Base-by-base conservation (phyloP, 768 basidiomycete genomes). In the Podaxis sp. region DNA sequence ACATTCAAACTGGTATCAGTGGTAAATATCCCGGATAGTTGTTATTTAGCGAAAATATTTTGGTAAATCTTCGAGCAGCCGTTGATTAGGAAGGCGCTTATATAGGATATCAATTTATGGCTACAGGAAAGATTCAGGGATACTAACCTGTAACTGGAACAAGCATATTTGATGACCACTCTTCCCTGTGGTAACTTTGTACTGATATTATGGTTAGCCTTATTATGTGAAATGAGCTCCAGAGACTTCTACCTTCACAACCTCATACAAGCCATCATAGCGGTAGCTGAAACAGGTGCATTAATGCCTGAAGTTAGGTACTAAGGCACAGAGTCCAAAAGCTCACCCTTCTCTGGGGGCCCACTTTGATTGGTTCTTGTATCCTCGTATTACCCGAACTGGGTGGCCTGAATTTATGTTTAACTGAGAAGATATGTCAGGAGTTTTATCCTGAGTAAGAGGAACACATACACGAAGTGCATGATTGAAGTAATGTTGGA, bases 261-360 rank as follows among this genome's bases (percentile, higher is more conserved):
- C 77, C 9, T 53, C 59, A 66, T 81, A 81, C 12, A 80, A 70
- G 12, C 80, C 79, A 61, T 80, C 79, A 59, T 79, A 81, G 12
- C 79, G 78, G 59, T 77, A 78, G 7, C 77, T 78, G 51, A 7
- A 40, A 3, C 22, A 3, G 59, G 24, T 24, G 37, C 41, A 54
- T 53, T 7, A 55, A 55, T 25, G 57, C 52, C 17, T 29, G n/a
- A 27, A 52, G 33, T 49, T 25, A 54, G 59, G 41, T 46, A 2
- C 19, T n/a, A 36, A 50, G 25, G 22, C 11, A 22, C 8, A 3
- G 2, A 33, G 33, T 33, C 8, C 33, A 9, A 59, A 11, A 52
- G 49, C 70, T 50, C 66, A 78, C 73, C 77, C 78, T 55, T 62
- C 13, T 17, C 27, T 38, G 19, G 79, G 79, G 1, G 78, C 78